Evolutionary conservation across 2,329 filamentous ascomycete genomes (phyloP).

Genomic region (Arachnopeziza araneosa): DNA sequence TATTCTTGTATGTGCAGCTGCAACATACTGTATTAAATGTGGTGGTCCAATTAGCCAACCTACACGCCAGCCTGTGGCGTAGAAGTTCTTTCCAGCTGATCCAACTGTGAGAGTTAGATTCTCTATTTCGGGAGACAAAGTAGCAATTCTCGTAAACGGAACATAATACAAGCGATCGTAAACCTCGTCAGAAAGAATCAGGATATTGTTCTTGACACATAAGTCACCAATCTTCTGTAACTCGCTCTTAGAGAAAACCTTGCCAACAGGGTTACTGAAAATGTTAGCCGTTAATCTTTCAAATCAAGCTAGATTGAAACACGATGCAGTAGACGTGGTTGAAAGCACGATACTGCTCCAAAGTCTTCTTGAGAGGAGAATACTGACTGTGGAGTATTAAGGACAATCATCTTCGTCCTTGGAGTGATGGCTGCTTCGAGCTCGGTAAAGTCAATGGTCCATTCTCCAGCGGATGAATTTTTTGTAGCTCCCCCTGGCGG

Average conservation of each 20-base stretch:
- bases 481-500: conserved; percentile 71
- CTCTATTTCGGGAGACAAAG: conserved; percentile 83
- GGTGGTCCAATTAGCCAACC: conserved; percentile 89
- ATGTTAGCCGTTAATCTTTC: background rate
- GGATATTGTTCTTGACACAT: conserved; percentile 87
- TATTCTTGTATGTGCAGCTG: conserved; percentile 89
- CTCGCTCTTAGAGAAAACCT: conserved; percentile 83
- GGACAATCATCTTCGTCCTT: conserved; percentile 92
- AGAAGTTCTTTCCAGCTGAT: conserved; percentile 97
- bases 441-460: conserved; percentile 79
- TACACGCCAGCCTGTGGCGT: conserved; percentile 94
- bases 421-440: conserved; percentile 76
- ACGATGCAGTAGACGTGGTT: background rate
- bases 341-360: background rate
- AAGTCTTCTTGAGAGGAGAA: background rate
- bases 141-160: conserved; percentile 88
- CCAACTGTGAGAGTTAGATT: conserved; percentile 87
- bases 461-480: conserved; percentile 81
- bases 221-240: conserved; percentile 79
- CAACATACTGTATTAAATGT: conserved; percentile 84
- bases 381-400: conserved; percentile 64
- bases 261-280: conserved; percentile 77
- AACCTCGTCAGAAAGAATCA: conserved; percentile 88
- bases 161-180: conserved; percentile 95
- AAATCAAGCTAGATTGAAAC: background rate